phyloP scores from a whole-genome alignment of 2,329 filamentous ascomycete species.

The Elsinoe australis region DNA sequence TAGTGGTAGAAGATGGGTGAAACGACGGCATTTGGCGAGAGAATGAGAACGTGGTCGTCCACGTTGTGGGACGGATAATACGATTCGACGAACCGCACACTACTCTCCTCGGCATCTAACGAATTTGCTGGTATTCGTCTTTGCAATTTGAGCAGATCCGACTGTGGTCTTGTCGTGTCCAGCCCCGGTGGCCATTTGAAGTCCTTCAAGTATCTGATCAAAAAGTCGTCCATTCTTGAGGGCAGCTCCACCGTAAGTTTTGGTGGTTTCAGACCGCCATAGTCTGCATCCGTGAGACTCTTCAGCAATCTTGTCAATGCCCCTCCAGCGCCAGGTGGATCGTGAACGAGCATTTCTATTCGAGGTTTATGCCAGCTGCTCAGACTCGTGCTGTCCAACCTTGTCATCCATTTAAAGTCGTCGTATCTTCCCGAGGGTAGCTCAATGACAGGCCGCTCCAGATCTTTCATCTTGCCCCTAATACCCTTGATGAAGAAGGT shows the following conservation, averaged over 20 bases:
- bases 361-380: constrained; percentile 68
- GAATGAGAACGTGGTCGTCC: constrained; percentile 69
- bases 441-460: constrained; percentile 61
- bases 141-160: constrained; percentile 55
- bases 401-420: constrained; percentile 67
- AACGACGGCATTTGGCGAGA: constrained; percentile 74
- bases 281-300: constrained; percentile 69
- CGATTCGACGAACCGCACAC: constrained; percentile 70
- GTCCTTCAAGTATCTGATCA: constrained; percentile 53
- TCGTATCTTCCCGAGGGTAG: constrained; percentile 58
- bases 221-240: constrained; percentile 56
- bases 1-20: constrained; percentile 80
- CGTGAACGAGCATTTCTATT: constrained; percentile 79
- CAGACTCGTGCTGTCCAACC: constrained; percentile 65
- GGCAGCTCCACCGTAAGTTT: constrained; percentile 81
- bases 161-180: constrained; percentile 37
- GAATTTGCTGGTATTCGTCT: constrained; percentile 60
- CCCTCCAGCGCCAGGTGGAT: constrained; percentile 60
- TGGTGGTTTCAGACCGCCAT: constrained; percentile 59
- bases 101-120: constrained; percentile 60
- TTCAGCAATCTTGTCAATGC: constrained; percentile 67
- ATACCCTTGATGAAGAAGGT: constrained; percentile 57
- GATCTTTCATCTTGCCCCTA: constrained; percentile 45
- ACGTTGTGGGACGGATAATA: constrained; percentile 67
- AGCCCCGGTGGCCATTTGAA: constrained; percentile 61